Base-by-base conservation (phyloP, 2,329 filamentous ascomycete species). In the Colletotrichum neosansevieriae region DNA sequence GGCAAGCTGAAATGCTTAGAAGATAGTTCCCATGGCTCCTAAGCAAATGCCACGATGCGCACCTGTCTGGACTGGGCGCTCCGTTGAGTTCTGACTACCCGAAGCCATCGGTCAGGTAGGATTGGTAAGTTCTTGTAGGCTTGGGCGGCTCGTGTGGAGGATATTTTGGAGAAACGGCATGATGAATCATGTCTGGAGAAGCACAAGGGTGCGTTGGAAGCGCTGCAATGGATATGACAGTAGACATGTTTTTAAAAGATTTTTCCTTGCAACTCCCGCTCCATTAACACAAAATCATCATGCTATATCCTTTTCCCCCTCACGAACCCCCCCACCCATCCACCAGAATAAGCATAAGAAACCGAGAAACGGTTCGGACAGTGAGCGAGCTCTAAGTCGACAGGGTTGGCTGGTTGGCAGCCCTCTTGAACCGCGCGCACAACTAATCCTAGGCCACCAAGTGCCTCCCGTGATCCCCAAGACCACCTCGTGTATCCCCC, bases 341-440 rank as follows among this genome's bases (percentile, higher is more conserved):
- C 53, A 38, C 19, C 54, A 12, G 24, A 21, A 58, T 58, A 58
- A 58, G 56, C 56, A 58, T 58, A 49, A 58, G n/a, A 36, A 21
- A 34, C 24, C 10, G 38, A 38, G n/a, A n/a, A 19, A 34, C 42
- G 47, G 42, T 58, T 58, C 56, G 56, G 56, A 49, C 15, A 58
- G 42, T 58, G 24, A 58, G 56, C 56, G 56, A 58, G 56, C 40
- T 36, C 40, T 19, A 36, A n/a, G 11, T 47, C 1, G 21, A 58
- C 29, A 58, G 38, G 56, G 40, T 58, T 58, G 40, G n/a, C 42
- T 19, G 17, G n/a, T 13, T 44, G 38, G 34, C 15, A 29, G 19
- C 34, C 42, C 40, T 58, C 56, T 47, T 6, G 56, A 47, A 58
- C 13, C 24, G 36, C 24, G 21, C 19, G 38, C 34, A 54, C 24